Base-by-base conservation (phyloP, 2,329 filamentous ascomycete species). In the Emmonsiellopsis sp. region DNA sequence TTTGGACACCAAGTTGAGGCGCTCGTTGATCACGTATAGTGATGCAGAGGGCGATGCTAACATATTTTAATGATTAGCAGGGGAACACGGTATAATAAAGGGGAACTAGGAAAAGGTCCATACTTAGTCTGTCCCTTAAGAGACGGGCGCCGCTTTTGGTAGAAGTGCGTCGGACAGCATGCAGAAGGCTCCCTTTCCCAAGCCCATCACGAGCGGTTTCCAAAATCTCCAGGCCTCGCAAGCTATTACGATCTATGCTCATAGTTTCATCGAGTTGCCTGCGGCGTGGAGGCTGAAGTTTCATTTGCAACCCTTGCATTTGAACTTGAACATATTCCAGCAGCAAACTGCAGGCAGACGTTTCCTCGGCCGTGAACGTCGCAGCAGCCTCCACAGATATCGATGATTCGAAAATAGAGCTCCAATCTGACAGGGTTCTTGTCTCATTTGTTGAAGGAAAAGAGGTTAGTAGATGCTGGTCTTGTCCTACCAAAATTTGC, bases 61-160 rank as follows among this genome's bases (percentile, higher is more conserved):
- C 21, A 49, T 33, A 33, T 14, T 52, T 21, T 11, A 50, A 37
- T 67, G 47, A 63, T 58, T 53, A 56, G 14, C 21, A 10, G 42
- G 42, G 21, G 14, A 9, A 36, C 36, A 42, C 42, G 33, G 36
- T 27, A 37, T 42, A 33, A 11, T 32, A 10, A 49, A 34, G 14
- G 11, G 42, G 36, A 46, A 51, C n/a, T 50, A 49, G 21, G 42
- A 7, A 48, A 48, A 48, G 45, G 47, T 31, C 65, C 74, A 63
- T 72, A 80, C 86, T 84, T n/a, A 98, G 74, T 77, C 93, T 89
- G 60, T 90, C 85, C 57, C 85, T 85, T 6, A 98, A 77, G 48
- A 97, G 76, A 42, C 93, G 81, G 21, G 90, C 85, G 52, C 93
- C 93, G 60, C 92, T 91, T 65, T 91, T 95, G 0, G 93, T 98